Percentiles rank a stretch among this genome's conserved stretches.
phyloP scores from a whole-genome alignment of 495 filamentous ascomycete species.

The Aspergillus taichungensis region DNA sequence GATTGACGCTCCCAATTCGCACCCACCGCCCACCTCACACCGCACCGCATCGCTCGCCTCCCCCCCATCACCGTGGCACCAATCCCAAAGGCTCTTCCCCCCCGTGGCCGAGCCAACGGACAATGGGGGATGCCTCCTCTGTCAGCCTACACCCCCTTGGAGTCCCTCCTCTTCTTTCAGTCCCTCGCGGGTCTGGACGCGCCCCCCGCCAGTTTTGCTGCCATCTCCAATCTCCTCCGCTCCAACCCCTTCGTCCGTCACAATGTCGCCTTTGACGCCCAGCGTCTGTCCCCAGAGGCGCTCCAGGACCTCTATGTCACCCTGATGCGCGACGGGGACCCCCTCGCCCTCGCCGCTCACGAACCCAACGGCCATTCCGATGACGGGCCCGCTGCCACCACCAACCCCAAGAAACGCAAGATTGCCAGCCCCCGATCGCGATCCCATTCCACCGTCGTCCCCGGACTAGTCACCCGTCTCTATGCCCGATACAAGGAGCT shows the following conservation, averaged over 20 bases:
- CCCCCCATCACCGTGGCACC: constrained; percentile 34
- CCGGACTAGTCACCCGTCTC: constrained; percentile 58
- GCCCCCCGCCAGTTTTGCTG: constrained; percentile 54
- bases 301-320: constrained; percentile 68
- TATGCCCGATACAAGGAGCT: constrained; percentile 66
- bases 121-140: constrained; percentile 48
- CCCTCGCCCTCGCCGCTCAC: constrained; percentile 4
- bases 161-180: constrained; percentile 84
- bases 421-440: constrained; percentile 51
- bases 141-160: constrained; percentile 72
- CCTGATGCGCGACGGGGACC: constrained; percentile 65
- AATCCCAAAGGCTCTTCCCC: constrained; percentile 26
- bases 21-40: constrained; percentile 7
- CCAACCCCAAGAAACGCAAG: constrained; percentile 63
- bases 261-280: constrained; percentile 58
- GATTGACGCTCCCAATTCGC: constrained; percentile 5
- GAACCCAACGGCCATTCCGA: constrained; percentile 19
- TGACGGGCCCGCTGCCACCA: constrained; percentile 18
- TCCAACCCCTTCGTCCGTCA: constrained; percentile 60
- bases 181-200: constrained; percentile 61
- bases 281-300: constrained; percentile 67
- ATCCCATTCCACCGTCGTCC: constrained; percentile 54
- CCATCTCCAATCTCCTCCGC: constrained; percentile 65
- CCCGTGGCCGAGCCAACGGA: constrained; percentile 37
- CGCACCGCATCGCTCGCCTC: background rate